Conservation (phyloP, 139 green algal genomes). For the Volvox reticuliferus region DNA sequence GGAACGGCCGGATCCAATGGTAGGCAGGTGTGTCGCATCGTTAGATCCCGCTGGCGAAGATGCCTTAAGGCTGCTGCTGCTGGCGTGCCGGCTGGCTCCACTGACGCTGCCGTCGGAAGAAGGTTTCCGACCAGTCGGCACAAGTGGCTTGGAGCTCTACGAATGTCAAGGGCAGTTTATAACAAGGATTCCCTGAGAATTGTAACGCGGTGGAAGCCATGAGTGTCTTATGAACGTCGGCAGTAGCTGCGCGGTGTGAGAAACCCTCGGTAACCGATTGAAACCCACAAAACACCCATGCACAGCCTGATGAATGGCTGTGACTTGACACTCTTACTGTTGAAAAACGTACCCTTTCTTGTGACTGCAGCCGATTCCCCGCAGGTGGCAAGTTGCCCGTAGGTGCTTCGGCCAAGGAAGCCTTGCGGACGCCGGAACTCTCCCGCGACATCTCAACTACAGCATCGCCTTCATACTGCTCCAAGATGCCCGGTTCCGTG, state of each 20-base stretch:
- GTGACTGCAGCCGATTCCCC: neutral
- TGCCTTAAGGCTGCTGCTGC: neutral
- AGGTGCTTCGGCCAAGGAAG: neutral
- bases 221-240: too few species aligned
- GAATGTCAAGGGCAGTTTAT: neutral
- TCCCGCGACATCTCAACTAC: slow-evolving; percentile 16
- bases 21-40: neutral
- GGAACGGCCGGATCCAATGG: slow-evolving; percentile 11
- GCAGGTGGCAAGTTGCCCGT: neutral
- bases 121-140: neutral
- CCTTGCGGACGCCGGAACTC: neutral
- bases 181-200: too few species aligned
- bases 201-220: too few species aligned
- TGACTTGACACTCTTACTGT: too few species aligned
- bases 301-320: too few species aligned
- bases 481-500: neutral
- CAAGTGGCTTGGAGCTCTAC: neutral
- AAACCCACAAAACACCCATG: too few species aligned
- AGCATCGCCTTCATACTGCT: slow-evolving; percentile 3
- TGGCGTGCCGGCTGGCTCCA: neutral
- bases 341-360: neutral
- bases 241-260: too few species aligned
- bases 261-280: too few species aligned
- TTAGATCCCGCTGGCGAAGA: neutral
- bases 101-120: neutral